Percentiles rank a stretch among this genome's conserved stretches.
These are phyloP conservation scores for Lonicera japonica DNA, from an alignment of 129 eudicot genomes.

Conservation along the genomic window DNA sequence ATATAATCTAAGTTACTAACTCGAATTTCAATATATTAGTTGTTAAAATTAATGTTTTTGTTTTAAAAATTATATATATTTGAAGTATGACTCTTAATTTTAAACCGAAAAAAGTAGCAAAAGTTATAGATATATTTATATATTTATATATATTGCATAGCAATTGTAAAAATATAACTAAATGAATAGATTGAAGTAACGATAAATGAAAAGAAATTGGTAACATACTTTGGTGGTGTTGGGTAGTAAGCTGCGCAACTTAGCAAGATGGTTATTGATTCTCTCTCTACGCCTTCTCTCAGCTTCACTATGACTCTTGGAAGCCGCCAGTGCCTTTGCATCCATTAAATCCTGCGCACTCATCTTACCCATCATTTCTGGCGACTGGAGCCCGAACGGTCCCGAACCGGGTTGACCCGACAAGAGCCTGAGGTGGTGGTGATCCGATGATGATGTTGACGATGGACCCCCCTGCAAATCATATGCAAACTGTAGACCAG, in stretches of 20 bases:
- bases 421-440: conserved; percentile 46
- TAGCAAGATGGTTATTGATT: conserved; percentile 83
- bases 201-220: not conserved
- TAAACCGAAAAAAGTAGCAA: too few species aligned
- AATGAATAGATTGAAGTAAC: not conserved
- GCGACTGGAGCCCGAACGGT: conserved; percentile 71
- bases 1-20: too few species aligned
- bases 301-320: conserved; percentile 93
- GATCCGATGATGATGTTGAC: conserved; percentile 32
- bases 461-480: conserved; percentile 31
- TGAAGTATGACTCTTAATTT: too few species aligned
- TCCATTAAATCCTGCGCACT: conserved; percentile 96
- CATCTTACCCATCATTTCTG: conserved; percentile 74
- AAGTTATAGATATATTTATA: too few species aligned
- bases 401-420: conserved; percentile 58
- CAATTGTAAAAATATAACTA: too few species aligned
- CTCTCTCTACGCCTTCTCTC: conserved; percentile 90
- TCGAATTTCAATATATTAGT: too few species aligned
- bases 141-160: too few species aligned
- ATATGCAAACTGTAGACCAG: conserved; percentile 46
- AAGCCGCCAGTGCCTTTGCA: conserved; percentile 96
- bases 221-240: conserved; percentile 82
- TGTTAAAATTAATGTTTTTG: too few species aligned
- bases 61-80: too few species aligned
- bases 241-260: conserved; percentile 80